Base-by-base conservation (phyloP, 768 basidiomycete genomes). In the Xerocomellus dryophilus region DNA sequence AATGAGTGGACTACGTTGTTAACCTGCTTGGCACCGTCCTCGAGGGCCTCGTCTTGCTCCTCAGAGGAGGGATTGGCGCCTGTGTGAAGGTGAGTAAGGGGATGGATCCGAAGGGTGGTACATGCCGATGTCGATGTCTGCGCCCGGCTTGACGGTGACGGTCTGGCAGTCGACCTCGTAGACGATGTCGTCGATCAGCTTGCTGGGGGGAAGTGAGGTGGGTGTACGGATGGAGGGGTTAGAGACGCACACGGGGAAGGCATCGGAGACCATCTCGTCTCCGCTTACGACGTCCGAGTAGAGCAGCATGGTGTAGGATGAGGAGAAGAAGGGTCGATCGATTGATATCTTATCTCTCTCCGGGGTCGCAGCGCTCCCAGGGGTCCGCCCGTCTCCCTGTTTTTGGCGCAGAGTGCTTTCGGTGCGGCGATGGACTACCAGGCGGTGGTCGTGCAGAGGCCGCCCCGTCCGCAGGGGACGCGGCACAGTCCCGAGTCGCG, bases 191-290 rank as follows among this genome's bases (percentile, higher is more conserved):
- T 92, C 89, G 61, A 96, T 71, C 39, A 67, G 39, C 78, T 93
- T 93, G 62, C 93, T 95, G 68, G 32, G 44, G 40, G 45, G 44
- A 11, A 40, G 41, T 59, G 45, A 64, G 58, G 50, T 34, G 34
- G 44, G 35, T 23, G 38, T n/a, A 32, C 46, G 21, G 55, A 32
- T 15, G 27, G 12, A 25, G 43, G 5, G 2, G 9, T n/a, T 1
- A 25, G 43, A 29, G 27, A 77, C 86, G 56, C 63, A 95, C 93
- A 88, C 17, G 18, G 86, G 85, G 79, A 87, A 98, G 60, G 93
- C 93, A 77, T 96, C 93, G 25, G 93, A 93, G 81, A 90, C 83
- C 81, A 98, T 88, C 78, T 98, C 95, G 67, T 96, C 93, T 42
- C 72, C 82, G 46, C 83, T 71, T 53, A 97, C n/a, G 54, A 89